A percentile compares a stretch with the other conserved stretches of the same genome.
These are phyloP conservation scores for Pholiota adiposa DNA, from an alignment of 1,284 basidiomycete species.

Conservation along the genomic window DNA sequence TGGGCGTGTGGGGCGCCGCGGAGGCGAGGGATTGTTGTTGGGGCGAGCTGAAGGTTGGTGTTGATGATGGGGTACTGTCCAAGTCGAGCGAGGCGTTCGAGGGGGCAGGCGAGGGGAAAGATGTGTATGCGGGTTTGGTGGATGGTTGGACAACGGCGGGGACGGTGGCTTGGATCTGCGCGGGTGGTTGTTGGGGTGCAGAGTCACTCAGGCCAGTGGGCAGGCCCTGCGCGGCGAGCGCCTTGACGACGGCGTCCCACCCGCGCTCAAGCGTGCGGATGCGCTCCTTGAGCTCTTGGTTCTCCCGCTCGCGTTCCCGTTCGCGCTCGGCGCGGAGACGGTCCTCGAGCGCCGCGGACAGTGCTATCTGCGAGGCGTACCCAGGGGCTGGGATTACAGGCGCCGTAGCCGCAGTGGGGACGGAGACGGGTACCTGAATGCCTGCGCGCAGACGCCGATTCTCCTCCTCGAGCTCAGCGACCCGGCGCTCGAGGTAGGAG, in stretches of 20 bases:
- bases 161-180: conserved; percentile 14
- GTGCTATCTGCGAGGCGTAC: conserved; percentile 14
- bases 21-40: conserved; percentile 21
- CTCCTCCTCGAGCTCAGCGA: conserved; percentile 84
- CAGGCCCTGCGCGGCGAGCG: conserved; percentile 68
- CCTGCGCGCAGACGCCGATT: conserved; percentile 77
- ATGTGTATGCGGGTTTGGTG: conserved; percentile 30
- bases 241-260: conserved; percentile 78
- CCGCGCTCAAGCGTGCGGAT: conserved; percentile 78
- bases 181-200: conserved; percentile 25
- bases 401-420: conserved; percentile 8
- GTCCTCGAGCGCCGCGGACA: too few species aligned
- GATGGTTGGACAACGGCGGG: conserved; percentile 24
- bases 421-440: conserved; percentile 43
- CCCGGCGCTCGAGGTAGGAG: conserved; percentile 72
- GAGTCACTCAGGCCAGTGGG: conserved; percentile 37
- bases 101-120: conserved; percentile 55
- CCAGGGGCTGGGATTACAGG: conserved; percentile 17
- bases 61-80: conserved; percentile 30
- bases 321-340: conserved; percentile 23
- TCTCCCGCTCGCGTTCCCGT: conserved; percentile 55
- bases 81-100: conserved; percentile 46
- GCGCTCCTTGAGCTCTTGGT: conserved; percentile 73
- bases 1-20: conserved; percentile 1
- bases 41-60: conserved; percentile 20